These are phyloP conservation scores for Venturia carpophila DNA, from an alignment of 2,329 filamentous ascomycete genomes.

Conservation along the genomic window DNA sequence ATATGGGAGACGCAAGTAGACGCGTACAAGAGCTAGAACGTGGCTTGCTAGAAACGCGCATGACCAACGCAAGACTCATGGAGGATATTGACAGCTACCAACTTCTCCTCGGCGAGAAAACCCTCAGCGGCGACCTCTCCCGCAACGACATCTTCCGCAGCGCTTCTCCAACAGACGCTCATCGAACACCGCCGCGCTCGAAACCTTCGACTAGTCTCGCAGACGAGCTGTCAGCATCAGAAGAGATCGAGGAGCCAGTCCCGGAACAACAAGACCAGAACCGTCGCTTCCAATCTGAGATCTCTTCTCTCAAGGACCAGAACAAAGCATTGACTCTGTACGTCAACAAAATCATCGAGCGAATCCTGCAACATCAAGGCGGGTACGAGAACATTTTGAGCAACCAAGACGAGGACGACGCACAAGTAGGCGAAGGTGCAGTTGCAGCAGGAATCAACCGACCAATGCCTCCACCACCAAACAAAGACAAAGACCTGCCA, in stretches of 20 bases:
- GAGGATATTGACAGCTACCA: constrained; percentile 99
- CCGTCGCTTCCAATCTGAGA: constrained; percentile 66
- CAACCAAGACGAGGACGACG: constrained; percentile 54
- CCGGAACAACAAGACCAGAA: constrained; percentile 22
- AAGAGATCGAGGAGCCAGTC: constrained; percentile 54
- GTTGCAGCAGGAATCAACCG: constrained; percentile 18
- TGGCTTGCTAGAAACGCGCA: constrained; percentile 80
- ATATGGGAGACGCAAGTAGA: constrained; percentile 65
- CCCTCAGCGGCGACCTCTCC: constrained; percentile 85
- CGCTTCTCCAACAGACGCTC: constrained; percentile 30
- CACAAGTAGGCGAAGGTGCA: constrained; percentile 24
- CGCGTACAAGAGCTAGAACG: constrained; percentile 85
- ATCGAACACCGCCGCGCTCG: constrained; percentile 22
- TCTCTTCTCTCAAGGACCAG: constrained; percentile 76
- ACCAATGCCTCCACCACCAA: constrained; percentile 27
- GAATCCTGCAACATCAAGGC: constrained; percentile 80
- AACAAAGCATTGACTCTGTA: constrained; percentile 97
- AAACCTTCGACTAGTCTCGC: constrained; percentile 30
- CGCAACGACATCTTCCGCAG: constrained; percentile 70
- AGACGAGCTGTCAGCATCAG: constrained; percentile 35
- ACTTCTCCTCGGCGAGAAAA: constrained; percentile 87
- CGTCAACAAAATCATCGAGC: constrained; percentile 98
- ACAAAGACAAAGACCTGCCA: constrained; percentile 75
- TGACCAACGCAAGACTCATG: constrained; percentile 93
- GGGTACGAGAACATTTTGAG: constrained; percentile 89